Base-by-base conservation (phyloP, 345 rosid genomes). In the Ceriops tagal region DNA sequence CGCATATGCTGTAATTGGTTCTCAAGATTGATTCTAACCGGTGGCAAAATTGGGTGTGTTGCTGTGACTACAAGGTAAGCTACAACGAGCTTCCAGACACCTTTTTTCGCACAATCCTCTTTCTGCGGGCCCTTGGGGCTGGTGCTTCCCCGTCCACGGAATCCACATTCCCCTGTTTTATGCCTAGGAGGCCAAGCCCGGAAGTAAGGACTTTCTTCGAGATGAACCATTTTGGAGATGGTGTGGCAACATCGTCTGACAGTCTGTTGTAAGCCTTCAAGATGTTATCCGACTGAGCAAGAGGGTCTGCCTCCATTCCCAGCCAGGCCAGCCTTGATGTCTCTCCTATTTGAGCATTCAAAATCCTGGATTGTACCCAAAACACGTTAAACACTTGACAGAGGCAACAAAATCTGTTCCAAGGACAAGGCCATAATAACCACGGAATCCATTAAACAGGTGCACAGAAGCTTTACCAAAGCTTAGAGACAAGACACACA, bases 261-360 rank as follows among this genome's bases (percentile, higher is more conserved):
- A 86, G 86, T 69, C 92, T 79, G 77, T 74, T 86, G 83, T 88
- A 85, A 62, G 96, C 90, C 78, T 80, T 88, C 74, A 86, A 77
- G 53, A 88, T 87, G 73, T 76, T 72, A 74, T 86, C 93, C 9
- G 97, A 91, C 20, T 88, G 85, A 63, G 79, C 84, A 72, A 88
- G 79, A 20, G 97, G 98, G 80, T 91, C 97, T 26, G 89, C 88
- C 79, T 91, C 95, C 62, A 89, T 83, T 53, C 96, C 96, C 43
- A 93, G 88, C 97, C 96, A 95, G 28, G 91, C 88, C 64, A 82
- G 87, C 81, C 93, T 87, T 31, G 92, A 81, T 59, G 80, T 75
- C 67, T 95, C 97, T 53, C 96, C 93, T 51, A 79, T 63, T 73
- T 86, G 87, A 31, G 73, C 89, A 68, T 90, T 92, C 83, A 86